Base-by-base conservation (phyloP, 2,329 filamentous ascomycete species). In the Raffaelea arxii region DNA sequence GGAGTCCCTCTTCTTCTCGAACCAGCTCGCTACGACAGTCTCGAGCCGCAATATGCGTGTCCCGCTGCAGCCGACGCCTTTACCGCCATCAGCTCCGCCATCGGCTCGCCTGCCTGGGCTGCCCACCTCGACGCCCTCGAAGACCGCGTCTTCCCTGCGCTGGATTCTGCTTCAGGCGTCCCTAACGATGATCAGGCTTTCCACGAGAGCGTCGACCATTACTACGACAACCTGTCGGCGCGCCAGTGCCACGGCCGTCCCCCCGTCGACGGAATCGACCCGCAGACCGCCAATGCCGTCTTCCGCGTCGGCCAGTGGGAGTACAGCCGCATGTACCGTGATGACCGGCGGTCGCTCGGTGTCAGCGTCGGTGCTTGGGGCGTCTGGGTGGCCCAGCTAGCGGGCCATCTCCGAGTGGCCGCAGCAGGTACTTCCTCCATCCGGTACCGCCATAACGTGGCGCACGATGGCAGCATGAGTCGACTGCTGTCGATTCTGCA, bases 201-300 rank as follows among this genome's bases (percentile, higher is more conserved):
- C 68, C 85, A 91, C 57, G 70, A 64, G 36, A 81, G 74, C 45
- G 82, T 84, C 55, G 87, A 92, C 58, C 86, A 89, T 62, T 92
- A 92, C 66, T 92, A 82, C 56, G 87, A 92, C 60, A 92, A 89
- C 57, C 72, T 92, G 2, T 88, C 84, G 0, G 82, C 86, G 0
- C 74, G 86, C 0, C 82, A 88, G 58, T 92, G 86, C 60, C 86
- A 92, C 58, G 67, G 63, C 18, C 86, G 84, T 56, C 76, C 84
- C 0, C 67, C 90, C 0, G 62, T 70, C 18, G 52, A 62, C 48
- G 64, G 63, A 52, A 66, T 90, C 36, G 74, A 74, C 3, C 78
- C 80, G 54, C 61, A 65, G 0, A 66, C 80, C 38, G 81, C 84
- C 2, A 70, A 91, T 48, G 64, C 74, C 1, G 85, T 90, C 7